Evolutionary conservation across 2,329 filamentous ascomycete genomes (phyloP).

Genomic region (Ophiostoma piceae): DNA sequence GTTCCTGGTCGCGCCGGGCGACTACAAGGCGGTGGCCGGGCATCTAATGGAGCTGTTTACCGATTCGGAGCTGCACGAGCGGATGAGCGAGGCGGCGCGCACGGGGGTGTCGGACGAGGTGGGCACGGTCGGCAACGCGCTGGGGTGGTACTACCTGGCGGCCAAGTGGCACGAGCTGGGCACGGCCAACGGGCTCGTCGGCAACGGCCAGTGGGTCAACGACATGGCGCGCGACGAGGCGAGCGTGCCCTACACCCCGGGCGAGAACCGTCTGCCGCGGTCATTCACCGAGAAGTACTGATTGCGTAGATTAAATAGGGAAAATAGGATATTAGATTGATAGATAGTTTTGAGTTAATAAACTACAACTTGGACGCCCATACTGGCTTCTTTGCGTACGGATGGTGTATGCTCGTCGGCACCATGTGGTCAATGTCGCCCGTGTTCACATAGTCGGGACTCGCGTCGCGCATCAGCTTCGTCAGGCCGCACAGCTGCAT

Average conservation of each 20-base stretch:
- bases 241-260: slow-evolving; percentile 50
- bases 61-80: slow-evolving; percentile 57
- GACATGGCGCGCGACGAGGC: slow-evolving; percentile 66
- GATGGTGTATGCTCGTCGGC: slow-evolving; percentile 26
- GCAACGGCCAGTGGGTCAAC: slow-evolving; percentile 64
- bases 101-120: slow-evolving; percentile 73
- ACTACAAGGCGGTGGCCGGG: slow-evolving; percentile 62
- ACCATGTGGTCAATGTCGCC: slow-evolving; percentile 33
- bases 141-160: slow-evolving; percentile 74
- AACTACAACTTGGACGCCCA: slow-evolving; percentile 22
- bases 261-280: slow-evolving; percentile 57
- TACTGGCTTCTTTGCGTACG: slow-evolving; percentile 24
- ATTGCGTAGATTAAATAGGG: neutral
- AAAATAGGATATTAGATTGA: neutral
- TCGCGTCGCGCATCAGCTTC: slow-evolving; percentile 27
- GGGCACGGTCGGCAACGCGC: slow-evolving; percentile 70
- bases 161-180: slow-evolving; percentile 56
- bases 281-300: slow-evolving; percentile 36
- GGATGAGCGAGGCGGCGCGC: slow-evolving; percentile 60
- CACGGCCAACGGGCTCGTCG: slow-evolving; percentile 47
- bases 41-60: slow-evolving; percentile 63
- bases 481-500: slow-evolving; percentile 35
- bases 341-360: neutral
- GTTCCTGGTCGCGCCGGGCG: slow-evolving; percentile 66
- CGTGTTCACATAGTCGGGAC: slow-evolving; percentile 29